Percentiles rank a stretch among this genome's conserved stretches.
Evolutionary conservation across 225 moss, liverwort and hornwort genomes (phyloP).

Genomic region (Pseudoscleropodium purum): DNA sequence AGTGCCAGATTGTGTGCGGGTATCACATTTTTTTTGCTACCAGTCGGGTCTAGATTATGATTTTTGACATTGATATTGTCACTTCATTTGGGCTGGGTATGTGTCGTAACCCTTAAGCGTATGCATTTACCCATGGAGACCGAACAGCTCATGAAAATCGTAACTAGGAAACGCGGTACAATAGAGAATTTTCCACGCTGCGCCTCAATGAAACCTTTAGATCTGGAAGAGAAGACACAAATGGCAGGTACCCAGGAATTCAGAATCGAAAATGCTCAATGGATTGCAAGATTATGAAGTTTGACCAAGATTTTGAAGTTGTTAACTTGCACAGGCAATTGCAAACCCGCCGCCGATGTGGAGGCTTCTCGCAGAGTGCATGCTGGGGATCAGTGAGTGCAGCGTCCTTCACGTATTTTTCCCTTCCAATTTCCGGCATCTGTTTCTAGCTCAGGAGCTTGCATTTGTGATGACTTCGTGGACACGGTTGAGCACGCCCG

Average conservation of each 20-base stretch:
- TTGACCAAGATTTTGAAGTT: neutral
- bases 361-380: neutral
- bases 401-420: neutral
- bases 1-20: neutral
- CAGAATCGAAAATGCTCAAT: neutral
- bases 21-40: neutral
- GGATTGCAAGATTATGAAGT: neutral
- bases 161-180: neutral
- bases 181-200: neutral
- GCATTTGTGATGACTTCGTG: neutral
- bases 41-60: neutral
- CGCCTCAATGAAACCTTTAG: neutral
- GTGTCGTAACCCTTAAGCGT: neutral
- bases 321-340: neutral
- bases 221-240: neutral
- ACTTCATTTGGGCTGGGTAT: neutral
- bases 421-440: neutral
- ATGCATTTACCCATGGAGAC: neutral
- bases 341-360: neutral
- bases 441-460: neutral
- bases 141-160: neutral
- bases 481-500: neutral
- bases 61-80: too few species aligned
- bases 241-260: neutral
- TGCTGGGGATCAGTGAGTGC: neutral